phyloP scores from a whole-genome alignment of 768 basidiomycete species.

The Kwoniella mangroviensis region DNA sequence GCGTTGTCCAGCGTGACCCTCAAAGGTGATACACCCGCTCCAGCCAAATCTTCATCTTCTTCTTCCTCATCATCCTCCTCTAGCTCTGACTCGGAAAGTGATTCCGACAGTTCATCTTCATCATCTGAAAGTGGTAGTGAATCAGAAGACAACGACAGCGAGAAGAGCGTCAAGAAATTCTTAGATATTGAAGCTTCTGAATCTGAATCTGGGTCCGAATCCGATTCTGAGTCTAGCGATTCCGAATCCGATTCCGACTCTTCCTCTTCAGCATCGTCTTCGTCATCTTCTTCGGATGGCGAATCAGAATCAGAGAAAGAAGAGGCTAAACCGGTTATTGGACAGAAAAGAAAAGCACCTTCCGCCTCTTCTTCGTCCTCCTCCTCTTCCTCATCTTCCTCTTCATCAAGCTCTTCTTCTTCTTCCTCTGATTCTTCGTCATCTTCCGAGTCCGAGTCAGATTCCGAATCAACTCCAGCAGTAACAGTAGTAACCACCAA shows the following conservation, averaged over 20 bases:
- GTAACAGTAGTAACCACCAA: slow-evolving; percentile 38
- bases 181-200: slow-evolving; percentile 34
- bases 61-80: slow-evolving; percentile 28
- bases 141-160: slow-evolving; percentile 16
- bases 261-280: slow-evolving; percentile 10
- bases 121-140: slow-evolving; percentile 24
- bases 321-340: slow-evolving; percentile 35
- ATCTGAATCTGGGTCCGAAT: slow-evolving; percentile 16
- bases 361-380: slow-evolving; percentile 35
- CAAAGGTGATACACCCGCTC: slow-evolving; percentile 9
- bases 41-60: slow-evolving; percentile 23
- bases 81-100: slow-evolving; percentile 24
- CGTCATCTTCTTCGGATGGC: slow-evolving; percentile 1
- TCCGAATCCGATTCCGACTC: slow-evolving; percentile 13
- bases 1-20: slow-evolving; percentile 24
- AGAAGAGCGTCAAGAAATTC: slow-evolving; percentile 28
- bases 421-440: slow-evolving; percentile 36
- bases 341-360: slow-evolving; percentile 48
- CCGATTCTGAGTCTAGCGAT: slow-evolving; percentile 11
- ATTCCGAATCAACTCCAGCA: slow-evolving; percentile 24
- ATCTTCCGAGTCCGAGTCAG: slow-evolving; percentile 22
- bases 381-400: slow-evolving; percentile 43
- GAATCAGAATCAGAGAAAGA: slow-evolving; percentile 18
- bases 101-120: slow-evolving; percentile 17
- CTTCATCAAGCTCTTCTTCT: slow-evolving; percentile 35